Base-by-base conservation (phyloP, 2,329 filamentous ascomycete genomes). In the Sarocladiaceae sp. region DNA sequence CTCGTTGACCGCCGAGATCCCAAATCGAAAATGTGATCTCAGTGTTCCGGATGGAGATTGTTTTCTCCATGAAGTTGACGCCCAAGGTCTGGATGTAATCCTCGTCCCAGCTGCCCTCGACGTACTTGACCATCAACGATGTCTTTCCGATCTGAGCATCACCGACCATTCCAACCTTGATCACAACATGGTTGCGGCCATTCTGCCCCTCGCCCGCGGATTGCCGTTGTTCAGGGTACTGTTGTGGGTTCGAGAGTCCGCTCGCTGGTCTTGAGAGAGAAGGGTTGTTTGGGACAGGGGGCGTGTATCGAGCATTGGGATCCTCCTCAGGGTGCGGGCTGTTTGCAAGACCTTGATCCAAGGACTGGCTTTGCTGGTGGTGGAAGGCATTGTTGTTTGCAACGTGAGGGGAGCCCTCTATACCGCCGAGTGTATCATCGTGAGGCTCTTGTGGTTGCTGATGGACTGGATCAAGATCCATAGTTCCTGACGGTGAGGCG, bases 1-100 rank as follows among this genome's bases (percentile, higher is more conserved):
- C 93, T 60, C 93, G 84, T 72, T 98, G 93, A 53, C 93, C 93
- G 56, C 93, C 93, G 45, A 98, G 69, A 72, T 98, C 93, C 93
- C 93, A 98, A 61, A 98, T 98, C 49, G 89, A 95, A 69, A 98
- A 98, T 33, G 93, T 98, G 65, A 98, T 98, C 68, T 98, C 93
- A 13, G 93, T 98, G 68, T 98, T 98, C 50, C 93, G 86, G 66
- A 98, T 98, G 50, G 88, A 95, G 61, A 98, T 98, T 27, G 93
- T 98, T 76, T 98, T 98, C 66, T 98, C 93, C 93, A 98, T 98
- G 68, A 98, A 98, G 67, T 98, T 98, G 67, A 98, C 93, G 54
- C 93, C 93, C 34, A 98, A 72, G 18, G 93, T 98, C 69, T 98
- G 93, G 59, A 98, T 98, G 66, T 98, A 98, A 64, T 98, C 93